Percentiles rank a stretch among this genome's conserved stretches.
phyloP scores from a whole-genome alignment of 108 stramenopile species.

The Skeletonema potamos region DNA sequence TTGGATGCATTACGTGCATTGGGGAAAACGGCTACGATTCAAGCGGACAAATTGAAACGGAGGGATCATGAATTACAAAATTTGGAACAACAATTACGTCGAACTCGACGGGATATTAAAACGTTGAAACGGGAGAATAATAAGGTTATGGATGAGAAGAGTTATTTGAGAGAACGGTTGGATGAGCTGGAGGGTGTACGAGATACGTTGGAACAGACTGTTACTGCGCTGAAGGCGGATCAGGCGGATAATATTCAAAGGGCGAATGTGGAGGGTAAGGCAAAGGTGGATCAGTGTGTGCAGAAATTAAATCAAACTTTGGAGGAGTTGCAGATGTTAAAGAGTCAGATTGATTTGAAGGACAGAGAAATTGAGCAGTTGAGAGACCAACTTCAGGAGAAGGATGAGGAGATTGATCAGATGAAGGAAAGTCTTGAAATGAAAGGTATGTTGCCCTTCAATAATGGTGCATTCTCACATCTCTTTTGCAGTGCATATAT shows the following conservation, averaged over 20 bases:
- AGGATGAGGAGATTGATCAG: slow-evolving; percentile 28
- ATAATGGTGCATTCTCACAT: not conserved
- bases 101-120: slow-evolving; percentile 23
- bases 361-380: slow-evolving; percentile 32
- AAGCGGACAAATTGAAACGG: slow-evolving; percentile 34
- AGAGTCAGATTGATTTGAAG: slow-evolving; percentile 21
- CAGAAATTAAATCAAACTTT: slow-evolving; percentile 28
- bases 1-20: slow-evolving; percentile 39
- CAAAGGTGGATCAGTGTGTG: slow-evolving; percentile 13
- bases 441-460: slow-evolving; percentile 19
- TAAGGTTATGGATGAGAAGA: slow-evolving; percentile 29
- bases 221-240: slow-evolving; percentile 4
- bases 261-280: not conserved
- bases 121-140: slow-evolving; percentile 26
- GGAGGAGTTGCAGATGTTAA: slow-evolving; percentile 25
- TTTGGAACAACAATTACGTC: slow-evolving; percentile 16
- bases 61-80: slow-evolving; percentile 24
- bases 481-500: not conserved
- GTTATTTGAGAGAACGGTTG: slow-evolving; percentile 28
- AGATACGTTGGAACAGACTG: slow-evolving; percentile 9
- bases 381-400: slow-evolving; percentile 2
- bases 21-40: slow-evolving; percentile 35
- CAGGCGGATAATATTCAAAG: not conserved
- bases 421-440: slow-evolving; percentile 28
- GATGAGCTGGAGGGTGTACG: slow-evolving; percentile 22